Percentiles rank a stretch among this genome's conserved stretches.
These are phyloP conservation scores for Sisymbrium irio DNA, from an alignment of 345 rosid species.

Conservation along the genomic window DNA sequence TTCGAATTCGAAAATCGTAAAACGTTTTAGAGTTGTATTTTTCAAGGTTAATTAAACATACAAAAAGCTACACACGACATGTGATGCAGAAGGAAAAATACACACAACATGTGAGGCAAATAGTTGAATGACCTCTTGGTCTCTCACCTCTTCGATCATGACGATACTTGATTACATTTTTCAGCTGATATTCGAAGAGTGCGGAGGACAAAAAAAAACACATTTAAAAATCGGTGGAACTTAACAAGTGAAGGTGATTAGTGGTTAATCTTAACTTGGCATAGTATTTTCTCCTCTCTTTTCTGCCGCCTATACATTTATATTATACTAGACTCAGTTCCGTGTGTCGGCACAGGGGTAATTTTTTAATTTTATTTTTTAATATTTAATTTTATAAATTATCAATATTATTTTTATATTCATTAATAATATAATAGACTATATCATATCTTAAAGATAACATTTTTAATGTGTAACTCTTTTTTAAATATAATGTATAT, in stretches of 20 bases:
- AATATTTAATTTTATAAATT: no score
- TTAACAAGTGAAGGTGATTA: background rate
- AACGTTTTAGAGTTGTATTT: background rate
- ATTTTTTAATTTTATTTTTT: no score
- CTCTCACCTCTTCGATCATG: background rate
- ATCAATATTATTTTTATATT: no score
- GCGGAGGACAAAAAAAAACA: background rate
- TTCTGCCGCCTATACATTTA: no score
- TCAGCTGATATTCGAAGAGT: background rate
- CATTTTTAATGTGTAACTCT: no score
- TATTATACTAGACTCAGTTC: no score
- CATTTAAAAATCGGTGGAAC: background rate
- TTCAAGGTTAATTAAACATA: background rate
- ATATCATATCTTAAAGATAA: no score
- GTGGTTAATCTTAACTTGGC: background rate
- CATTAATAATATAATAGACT: no score
- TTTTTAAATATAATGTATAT: no score
- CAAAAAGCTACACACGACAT: background rate
- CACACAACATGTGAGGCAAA: slow-evolving; percentile 1
- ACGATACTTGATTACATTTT: background rate
- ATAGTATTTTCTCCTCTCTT: no score
- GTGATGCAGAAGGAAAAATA: background rate
- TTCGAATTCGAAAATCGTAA: background rate
- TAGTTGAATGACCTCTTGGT: background rate
- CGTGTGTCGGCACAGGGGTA: no score